These are phyloP conservation scores for Nosema muscidifuracis DNA, from an alignment of 371 early-diverging fungal species.

Conservation along the genomic window DNA sequence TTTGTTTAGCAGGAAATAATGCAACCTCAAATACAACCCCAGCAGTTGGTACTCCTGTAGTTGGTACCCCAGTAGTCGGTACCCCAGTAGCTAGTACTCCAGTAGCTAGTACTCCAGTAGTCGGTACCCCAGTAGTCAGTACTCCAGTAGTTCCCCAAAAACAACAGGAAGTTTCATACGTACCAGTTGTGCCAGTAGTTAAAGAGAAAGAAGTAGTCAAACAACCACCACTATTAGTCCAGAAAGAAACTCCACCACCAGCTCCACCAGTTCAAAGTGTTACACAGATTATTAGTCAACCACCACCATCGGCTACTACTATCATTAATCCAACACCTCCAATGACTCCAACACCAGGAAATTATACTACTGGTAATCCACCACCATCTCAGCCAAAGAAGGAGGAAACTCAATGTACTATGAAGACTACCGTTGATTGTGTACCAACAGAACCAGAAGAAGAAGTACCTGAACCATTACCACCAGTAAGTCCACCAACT, in stretches of 20 bases:
- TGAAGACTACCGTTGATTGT: neutral
- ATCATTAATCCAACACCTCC: neutral
- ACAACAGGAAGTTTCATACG: neutral
- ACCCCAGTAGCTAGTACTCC: too few relatives aligned
- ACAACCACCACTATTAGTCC: neutral
- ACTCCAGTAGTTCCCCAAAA: neutral
- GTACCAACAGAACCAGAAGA: neutral
- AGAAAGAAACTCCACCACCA: neutral
- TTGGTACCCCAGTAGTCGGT: too few relatives aligned
- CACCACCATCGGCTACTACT: neutral
- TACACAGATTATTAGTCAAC: neutral
- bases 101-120: too few relatives aligned
- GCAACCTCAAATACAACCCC: too few relatives aligned
- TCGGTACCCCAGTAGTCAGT: neutral
- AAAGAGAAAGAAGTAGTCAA: too few relatives aligned
- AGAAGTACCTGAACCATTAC: neutral
- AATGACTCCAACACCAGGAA: neutral
- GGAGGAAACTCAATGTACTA: constrained; percentile 14
- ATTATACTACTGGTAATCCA: too few relatives aligned
- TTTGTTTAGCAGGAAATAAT: neutral
- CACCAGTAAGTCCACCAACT: neutral
- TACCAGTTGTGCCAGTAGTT: constrained; percentile 2
- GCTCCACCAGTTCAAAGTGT: neutral
- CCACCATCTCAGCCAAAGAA: neutral
- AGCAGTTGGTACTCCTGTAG: neutral